Evolutionary conservation across 169 alveolate genomes (phyloP).

Genomic region (Plasmodium inui): DNA sequence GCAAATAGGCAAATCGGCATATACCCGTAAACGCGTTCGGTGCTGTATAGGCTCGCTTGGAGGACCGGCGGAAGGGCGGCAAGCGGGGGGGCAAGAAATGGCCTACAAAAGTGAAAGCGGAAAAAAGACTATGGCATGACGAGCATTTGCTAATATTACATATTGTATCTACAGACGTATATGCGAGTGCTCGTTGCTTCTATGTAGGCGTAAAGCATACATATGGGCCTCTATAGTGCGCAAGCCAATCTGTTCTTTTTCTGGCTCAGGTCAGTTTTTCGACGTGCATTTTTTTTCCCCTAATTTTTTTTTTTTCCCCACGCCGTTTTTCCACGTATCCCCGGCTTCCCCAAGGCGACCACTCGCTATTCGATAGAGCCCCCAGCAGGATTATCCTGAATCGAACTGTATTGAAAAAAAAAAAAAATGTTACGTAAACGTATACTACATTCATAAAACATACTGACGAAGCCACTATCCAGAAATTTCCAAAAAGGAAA

Average conservation of each 20-base stretch:
- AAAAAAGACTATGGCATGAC: neutral
- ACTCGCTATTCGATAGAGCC: neutral
- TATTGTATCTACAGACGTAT: neutral
- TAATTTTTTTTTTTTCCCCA: neutral
- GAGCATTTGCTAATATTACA: neutral
- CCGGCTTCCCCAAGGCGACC: neutral
- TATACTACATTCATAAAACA: neutral
- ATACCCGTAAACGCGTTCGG: neutral
- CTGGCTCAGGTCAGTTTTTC: neutral
- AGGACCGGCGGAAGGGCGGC: neutral
- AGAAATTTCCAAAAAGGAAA: neutral
- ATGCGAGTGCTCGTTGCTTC: neutral
- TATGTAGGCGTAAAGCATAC: neutral
- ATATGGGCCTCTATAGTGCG: neutral
- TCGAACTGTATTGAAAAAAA: neutral
- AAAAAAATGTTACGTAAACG: conserved; percentile 1
- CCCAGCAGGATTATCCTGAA: neutral
- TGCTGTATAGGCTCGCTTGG: neutral
- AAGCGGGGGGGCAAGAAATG: neutral
- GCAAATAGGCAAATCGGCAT: neutral
- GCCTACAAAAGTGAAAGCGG: neutral
- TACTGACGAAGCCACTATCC: neutral
- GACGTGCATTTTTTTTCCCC: neutral
- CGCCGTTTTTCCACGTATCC: neutral
- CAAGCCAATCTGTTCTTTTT: neutral